phyloP scores from a whole-genome alignment of 768 basidiomycete species.

The Leccinum variicolor region DNA sequence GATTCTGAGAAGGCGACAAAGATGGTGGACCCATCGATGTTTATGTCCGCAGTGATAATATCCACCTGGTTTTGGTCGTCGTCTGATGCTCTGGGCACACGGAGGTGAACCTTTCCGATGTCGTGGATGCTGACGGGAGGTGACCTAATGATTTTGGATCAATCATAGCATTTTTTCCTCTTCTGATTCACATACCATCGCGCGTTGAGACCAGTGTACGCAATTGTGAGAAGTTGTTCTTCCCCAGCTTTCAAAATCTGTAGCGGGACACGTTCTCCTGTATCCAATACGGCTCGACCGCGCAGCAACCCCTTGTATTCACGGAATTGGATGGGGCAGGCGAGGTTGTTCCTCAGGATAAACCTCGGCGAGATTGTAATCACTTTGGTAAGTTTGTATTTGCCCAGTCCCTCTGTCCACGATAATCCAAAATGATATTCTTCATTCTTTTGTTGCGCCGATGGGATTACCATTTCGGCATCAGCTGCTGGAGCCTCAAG shows the following conservation, averaged over 20 bases:
- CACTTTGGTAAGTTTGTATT: constrained; percentile 95
- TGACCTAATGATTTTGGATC: constrained; percentile 55
- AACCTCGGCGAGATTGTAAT: constrained; percentile 90
- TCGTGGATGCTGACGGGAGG: constrained; percentile 89
- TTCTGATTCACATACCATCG: constrained; percentile 59
- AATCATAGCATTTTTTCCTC: background rate
- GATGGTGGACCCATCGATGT: constrained; percentile 83
- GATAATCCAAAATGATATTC: constrained; percentile 83
- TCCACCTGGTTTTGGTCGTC: constrained; percentile 34
- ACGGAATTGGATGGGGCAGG: constrained; percentile 69
- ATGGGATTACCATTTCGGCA: constrained; percentile 70
- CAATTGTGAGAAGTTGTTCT: constrained; percentile 77
- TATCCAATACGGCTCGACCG: constrained; percentile 56
- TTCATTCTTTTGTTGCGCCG: constrained; percentile 56
- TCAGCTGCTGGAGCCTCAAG: constrained; percentile 94
- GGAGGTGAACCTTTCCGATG: constrained; percentile 80
- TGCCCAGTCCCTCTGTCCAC: constrained; percentile 92
- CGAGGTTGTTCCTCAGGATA: constrained; percentile 78
- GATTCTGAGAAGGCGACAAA: constrained; percentile 70
- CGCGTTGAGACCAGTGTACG: constrained; percentile 80
- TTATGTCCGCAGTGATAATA: constrained; percentile 73
- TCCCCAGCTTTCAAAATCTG: constrained; percentile 62
- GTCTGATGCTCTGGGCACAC: constrained; percentile 46
- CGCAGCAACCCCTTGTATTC: constrained; percentile 75
- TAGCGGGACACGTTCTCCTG: constrained; percentile 69